These are phyloP conservation scores for Colletotrichum musae DNA, from an alignment of 2,329 filamentous ascomycete genomes.

Conservation along the genomic window DNA sequence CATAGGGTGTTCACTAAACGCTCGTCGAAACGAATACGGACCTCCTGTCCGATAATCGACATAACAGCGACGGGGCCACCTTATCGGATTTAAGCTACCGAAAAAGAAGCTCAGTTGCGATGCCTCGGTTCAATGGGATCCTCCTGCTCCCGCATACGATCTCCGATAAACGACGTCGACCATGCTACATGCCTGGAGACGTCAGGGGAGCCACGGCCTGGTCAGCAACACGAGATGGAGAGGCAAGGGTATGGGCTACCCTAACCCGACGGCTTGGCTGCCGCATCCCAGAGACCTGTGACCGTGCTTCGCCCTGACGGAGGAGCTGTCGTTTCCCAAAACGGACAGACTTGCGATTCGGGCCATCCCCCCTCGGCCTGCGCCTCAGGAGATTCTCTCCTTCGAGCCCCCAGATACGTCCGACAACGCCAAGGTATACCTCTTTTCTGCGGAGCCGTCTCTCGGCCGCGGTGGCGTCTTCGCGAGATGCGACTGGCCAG, in stretches of 20 bases:
- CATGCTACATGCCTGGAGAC: constrained; percentile 10
- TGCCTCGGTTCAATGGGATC: constrained; percentile 16
- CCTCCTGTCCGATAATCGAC: neutral
- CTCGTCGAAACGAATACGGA: constrained; percentile 18
- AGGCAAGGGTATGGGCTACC: neutral
- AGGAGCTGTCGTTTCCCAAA: constrained; percentile 36
- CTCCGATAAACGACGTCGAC: constrained; percentile 33
- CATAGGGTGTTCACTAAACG: constrained; percentile 11
- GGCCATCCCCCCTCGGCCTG: constrained; percentile 9
- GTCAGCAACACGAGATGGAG: neutral
- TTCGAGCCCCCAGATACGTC: constrained; percentile 25
- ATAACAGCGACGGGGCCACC: constrained; percentile 4
- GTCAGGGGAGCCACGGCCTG: neutral
- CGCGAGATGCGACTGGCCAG: constrained; percentile 32
- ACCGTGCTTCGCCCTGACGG: constrained; percentile 33
- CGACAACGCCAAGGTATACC: constrained; percentile 24
- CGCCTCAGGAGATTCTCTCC: constrained; percentile 20
- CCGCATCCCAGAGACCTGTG: constrained; percentile 19
- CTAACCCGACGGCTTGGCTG: constrained; percentile 30
- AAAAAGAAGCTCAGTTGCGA: constrained; percentile 10
- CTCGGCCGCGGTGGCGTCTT: neutral
- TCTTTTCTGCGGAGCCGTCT: constrained; percentile 10
- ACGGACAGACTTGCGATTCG: constrained; percentile 40
- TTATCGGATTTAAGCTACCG: constrained; percentile 27
- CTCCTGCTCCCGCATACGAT: constrained; percentile 9